phyloP scores from a whole-genome alignment of 352 stramenopile genomes.

The Phytopythium kandeliae region DNA sequence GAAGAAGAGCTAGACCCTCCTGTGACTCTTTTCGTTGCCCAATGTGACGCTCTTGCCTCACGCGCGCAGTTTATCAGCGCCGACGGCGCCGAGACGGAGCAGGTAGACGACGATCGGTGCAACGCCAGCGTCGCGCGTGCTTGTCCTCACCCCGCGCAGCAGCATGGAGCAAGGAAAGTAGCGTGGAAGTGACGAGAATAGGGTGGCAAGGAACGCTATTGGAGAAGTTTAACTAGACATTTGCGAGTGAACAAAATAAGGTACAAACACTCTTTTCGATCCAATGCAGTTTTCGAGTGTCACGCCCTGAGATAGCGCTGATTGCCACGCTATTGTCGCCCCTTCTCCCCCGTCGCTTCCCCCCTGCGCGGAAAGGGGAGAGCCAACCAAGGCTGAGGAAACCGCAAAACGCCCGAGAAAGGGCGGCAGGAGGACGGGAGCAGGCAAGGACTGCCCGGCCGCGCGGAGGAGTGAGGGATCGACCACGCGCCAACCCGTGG shows the following conservation, averaged over 20 bases:
- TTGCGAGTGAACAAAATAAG: too few species aligned
- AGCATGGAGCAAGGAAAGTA: too few species aligned
- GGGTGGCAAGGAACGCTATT: too few species aligned
- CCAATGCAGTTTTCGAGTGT: not conserved
- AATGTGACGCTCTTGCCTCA: not conserved
- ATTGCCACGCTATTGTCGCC: constrained; percentile 7
- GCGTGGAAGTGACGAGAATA: too few species aligned
- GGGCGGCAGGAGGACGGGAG: not conserved
- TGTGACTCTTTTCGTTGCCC: not conserved
- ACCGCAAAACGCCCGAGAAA: not conserved
- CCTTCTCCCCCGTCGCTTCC: constrained; percentile 13
- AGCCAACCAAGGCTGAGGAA: constrained; percentile 14
- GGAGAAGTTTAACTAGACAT: too few species aligned
- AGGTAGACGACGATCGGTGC: constrained; percentile 12
- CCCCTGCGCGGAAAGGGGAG: constrained; percentile 19
- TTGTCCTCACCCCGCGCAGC: too few species aligned
- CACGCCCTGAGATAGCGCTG: not conserved
- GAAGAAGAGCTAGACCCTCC: not conserved
- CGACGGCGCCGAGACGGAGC: too few species aligned
- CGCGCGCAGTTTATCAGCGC: too few species aligned
- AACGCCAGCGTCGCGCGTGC: too few species aligned
- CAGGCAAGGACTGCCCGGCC: not conserved
- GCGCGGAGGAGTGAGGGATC: too few species aligned
- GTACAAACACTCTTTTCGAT: too few species aligned
- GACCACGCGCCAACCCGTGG: constrained; percentile 8